These are phyloP conservation scores for Ogataea paradorogensis DNA, from an alignment of 805 yeast genomes.

Conservation along the genomic window DNA sequence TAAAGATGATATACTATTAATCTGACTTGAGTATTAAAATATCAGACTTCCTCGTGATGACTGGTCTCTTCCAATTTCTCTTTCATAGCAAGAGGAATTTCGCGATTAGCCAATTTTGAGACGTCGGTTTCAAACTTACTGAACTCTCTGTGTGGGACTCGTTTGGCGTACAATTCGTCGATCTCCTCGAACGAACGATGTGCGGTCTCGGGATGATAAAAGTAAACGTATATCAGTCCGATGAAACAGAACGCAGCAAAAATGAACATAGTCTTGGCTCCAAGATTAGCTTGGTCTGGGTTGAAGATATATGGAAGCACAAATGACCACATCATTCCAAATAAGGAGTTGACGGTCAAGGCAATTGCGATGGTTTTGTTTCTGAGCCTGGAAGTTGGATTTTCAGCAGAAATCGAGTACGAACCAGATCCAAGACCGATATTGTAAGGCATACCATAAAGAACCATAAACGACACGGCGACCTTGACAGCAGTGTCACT, in stretches of 20 bases:
- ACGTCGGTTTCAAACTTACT: conserved; percentile 14
- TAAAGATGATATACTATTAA: too few relatives aligned
- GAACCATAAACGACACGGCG: conserved; percentile 26
- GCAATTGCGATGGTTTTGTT: conserved; percentile 21
- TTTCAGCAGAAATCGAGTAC: conserved; percentile 17
- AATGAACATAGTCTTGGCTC: conserved; percentile 26
- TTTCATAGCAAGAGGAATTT: not conserved
- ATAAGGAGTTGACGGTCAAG: conserved; percentile 8
- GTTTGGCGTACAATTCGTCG: conserved; percentile 34
- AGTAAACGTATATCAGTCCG: conserved; percentile 22
- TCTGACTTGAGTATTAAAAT: too few relatives aligned
- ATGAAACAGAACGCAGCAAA: conserved; percentile 7
- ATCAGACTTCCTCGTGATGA: not conserved
- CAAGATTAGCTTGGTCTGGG: conserved; percentile 17
- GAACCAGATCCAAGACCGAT: conserved; percentile 30
- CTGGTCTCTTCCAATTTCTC: conserved; percentile 1
- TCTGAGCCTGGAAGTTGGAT: conserved; percentile 18
- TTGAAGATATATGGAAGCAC: conserved; percentile 25
- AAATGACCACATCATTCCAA: conserved; percentile 11
- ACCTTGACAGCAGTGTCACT: conserved; percentile 30
- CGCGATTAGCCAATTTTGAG: conserved; percentile 1
- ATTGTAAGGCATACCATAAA: conserved; percentile 1
- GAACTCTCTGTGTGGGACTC: conserved; percentile 39
- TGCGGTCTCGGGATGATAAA: conserved; percentile 41
- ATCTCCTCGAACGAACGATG: conserved; percentile 38